A percentile compares a stretch with the other conserved stretches of the same genome.
Conservation (phyloP, 495 filamentous ascomycete genomes). For the Hypoxylon crocopeplum region DNA sequence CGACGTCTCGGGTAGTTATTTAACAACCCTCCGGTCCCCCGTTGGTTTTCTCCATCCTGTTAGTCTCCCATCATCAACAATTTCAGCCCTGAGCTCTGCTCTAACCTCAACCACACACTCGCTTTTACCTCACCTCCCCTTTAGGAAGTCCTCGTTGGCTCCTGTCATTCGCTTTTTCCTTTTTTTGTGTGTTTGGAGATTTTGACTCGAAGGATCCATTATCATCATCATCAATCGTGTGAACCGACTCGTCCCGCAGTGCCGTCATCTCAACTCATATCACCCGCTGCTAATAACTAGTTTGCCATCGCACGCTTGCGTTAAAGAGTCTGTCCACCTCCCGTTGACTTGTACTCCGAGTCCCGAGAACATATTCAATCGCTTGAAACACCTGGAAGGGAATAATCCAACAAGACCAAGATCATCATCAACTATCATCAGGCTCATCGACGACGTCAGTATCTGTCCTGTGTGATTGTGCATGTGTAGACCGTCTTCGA, state of each 20-base stretch:
- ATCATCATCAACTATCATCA: slow-evolving; percentile 13
- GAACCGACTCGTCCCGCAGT: slow-evolving; percentile 32
- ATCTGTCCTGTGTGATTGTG: slow-evolving; percentile 11
- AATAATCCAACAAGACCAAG: slow-evolving; percentile 34
- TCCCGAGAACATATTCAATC: slow-evolving; percentile 45
- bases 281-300: slow-evolving; percentile 20
- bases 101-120: slow-evolving; percentile 54
- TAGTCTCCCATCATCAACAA: slow-evolving; percentile 43
- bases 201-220: slow-evolving; percentile 40
- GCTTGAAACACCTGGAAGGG: slow-evolving; percentile 46
- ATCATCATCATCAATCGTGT: slow-evolving; percentile 22
- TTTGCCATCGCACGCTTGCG: slow-evolving; percentile 34
- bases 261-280: slow-evolving; percentile 28
- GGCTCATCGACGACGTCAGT: slow-evolving; percentile 19
- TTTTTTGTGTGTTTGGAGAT: slow-evolving; percentile 52
- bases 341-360: slow-evolving; percentile 38
- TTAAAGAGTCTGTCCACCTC: slow-evolving; percentile 29
- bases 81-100: slow-evolving; percentile 48
- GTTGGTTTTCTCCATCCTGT: slow-evolving; percentile 39
- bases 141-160: slow-evolving; percentile 69
- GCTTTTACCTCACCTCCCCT: slow-evolving; percentile 52
- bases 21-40: slow-evolving; percentile 41
- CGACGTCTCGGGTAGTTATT: slow-evolving; percentile 38
- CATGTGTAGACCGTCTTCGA: slow-evolving; percentile 13
- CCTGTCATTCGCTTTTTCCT: slow-evolving; percentile 68